These are phyloP conservation scores for Nakazawaea wyomingensis DNA, from an alignment of 805 yeast species.

Conservation along the genomic window DNA sequence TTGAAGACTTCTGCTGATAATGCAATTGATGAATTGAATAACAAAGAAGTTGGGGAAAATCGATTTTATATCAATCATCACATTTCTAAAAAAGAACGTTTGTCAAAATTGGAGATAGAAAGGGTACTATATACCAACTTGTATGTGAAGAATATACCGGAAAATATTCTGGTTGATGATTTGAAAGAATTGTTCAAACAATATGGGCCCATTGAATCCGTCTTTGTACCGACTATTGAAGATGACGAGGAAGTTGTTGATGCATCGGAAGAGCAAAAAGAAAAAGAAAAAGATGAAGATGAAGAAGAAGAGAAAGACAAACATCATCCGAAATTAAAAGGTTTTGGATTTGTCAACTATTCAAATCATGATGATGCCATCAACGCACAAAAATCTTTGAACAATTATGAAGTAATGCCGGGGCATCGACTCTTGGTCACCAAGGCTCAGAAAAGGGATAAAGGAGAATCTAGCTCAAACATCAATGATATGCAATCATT, in stretches of 20 bases:
- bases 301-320: too few relatives aligned
- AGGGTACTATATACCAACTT: conserved; percentile 47
- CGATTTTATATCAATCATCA: conserved; percentile 56
- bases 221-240: conserved; percentile 46
- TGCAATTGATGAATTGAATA: conserved; percentile 45
- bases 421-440: conserved; percentile 30
- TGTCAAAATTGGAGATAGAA: conserved; percentile 38
- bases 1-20: conserved; percentile 52
- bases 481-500: conserved; percentile 3
- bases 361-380: conserved; percentile 43
- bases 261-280: too few relatives aligned
- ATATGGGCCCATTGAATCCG: conserved; percentile 44
- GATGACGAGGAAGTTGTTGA: conserved; percentile 17
- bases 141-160: conserved; percentile 48
- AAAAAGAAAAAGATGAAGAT: too few relatives aligned
- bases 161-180: conserved; percentile 29
- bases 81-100: conserved; percentile 58
- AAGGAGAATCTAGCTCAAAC: conserved; percentile 17
- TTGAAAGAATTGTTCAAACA: conserved; percentile 37
- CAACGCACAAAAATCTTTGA: conserved; percentile 42
- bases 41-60: conserved; percentile 22
- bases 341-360: conserved; percentile 53
- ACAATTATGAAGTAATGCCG: conserved; percentile 33
- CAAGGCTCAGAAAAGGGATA: conserved; percentile 40
- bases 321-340: conserved; percentile 32